A percentile compares a stretch with the other conserved stretches of the same genome.
These are phyloP conservation scores for Nothophoma quercina DNA, from an alignment of 2,329 filamentous ascomycete genomes.

Conservation along the genomic window DNA sequence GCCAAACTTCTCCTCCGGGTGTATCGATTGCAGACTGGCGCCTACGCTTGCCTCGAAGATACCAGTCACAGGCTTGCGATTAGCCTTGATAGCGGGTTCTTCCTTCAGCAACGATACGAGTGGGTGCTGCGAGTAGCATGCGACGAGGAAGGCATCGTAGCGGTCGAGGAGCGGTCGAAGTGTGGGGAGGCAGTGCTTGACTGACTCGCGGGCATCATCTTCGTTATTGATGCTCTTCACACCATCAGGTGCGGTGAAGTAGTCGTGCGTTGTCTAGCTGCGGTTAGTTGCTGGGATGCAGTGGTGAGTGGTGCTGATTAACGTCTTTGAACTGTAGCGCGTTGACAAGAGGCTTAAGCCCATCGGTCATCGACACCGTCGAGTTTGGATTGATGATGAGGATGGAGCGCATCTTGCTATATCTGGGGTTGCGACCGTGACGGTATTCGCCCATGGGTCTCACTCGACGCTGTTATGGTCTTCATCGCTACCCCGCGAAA, in stretches of 20 bases:
- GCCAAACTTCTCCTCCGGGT: constrained; percentile 69
- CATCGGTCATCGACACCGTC: constrained; percentile 73
- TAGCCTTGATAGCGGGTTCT: constrained; percentile 46
- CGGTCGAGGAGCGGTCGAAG: constrained; percentile 55
- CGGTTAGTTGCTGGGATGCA: constrained; percentile 52
- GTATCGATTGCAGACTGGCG: constrained; percentile 65
- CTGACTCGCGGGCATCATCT: constrained; percentile 70
- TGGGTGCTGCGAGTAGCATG: constrained; percentile 87
- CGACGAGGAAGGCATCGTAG: constrained; percentile 82
- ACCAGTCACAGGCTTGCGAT: constrained; percentile 69
- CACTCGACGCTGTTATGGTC: background rate
- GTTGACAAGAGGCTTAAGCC: constrained; percentile 62
- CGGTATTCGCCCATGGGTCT: constrained; percentile 37
- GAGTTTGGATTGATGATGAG: constrained; percentile 84
- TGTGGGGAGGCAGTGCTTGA: constrained; percentile 66
- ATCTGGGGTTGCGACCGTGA: constrained; percentile 23
- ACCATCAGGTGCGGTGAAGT: constrained; percentile 72
- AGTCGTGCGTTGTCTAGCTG: constrained; percentile 59
- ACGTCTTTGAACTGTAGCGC: constrained; percentile 55
- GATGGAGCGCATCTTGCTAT: constrained; percentile 57
- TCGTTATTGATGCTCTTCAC: constrained; percentile 82
- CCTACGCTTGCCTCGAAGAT: constrained; percentile 88
- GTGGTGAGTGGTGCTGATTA: constrained; percentile 38
- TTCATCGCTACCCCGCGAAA: constrained; percentile 22
- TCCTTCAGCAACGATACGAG: constrained; percentile 70